Conservation (phyloP, 2,329 filamentous ascomycete species). For the Aspergillus sp. region DNA sequence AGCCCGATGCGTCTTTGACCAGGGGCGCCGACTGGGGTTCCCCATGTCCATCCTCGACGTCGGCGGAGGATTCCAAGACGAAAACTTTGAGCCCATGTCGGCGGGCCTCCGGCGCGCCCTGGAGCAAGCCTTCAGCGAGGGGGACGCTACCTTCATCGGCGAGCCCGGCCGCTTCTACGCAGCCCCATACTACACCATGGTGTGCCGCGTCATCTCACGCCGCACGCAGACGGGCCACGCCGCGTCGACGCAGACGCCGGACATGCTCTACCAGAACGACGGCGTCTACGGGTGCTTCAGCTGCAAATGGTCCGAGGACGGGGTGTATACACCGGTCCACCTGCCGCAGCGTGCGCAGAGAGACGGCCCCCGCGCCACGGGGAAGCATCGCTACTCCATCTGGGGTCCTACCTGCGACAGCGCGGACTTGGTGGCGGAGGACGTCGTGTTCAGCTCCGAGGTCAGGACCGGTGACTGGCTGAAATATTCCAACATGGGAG, state of each 20-base stretch:
- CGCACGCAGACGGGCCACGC: too few relatives aligned
- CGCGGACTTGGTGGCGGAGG: constrained; percentile 21
- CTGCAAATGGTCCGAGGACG: constrained; percentile 15
- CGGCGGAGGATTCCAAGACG: constrained; percentile 26
- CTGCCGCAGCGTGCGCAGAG: neutral
- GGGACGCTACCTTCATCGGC: constrained; percentile 12
- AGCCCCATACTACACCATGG: constrained; percentile 21
- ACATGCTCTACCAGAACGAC: constrained; percentile 31
- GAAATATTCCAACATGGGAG: constrained; percentile 28
- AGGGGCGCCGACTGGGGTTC: constrained; percentile 15
- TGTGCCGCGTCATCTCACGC: constrained; percentile 22
- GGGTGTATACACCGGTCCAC: constrained; percentile 7
- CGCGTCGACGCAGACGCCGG: neutral
- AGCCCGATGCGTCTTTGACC: constrained; percentile 16
- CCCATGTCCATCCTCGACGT: constrained; percentile 22
- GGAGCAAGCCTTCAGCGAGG: neutral
- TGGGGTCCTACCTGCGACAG: constrained; percentile 32
- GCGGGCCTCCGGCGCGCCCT: constrained; percentile 4
- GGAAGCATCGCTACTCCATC: constrained; percentile 20
- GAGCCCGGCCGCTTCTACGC: constrained; percentile 27
- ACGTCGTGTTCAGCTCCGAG: constrained; percentile 13
- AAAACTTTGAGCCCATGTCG: constrained; percentile 21
- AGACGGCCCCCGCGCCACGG: neutral
- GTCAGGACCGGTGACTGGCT: constrained; percentile 27
- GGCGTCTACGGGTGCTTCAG: constrained; percentile 28